Evolutionary conservation across 345 rosid species (phyloP).

Genomic region (Dipteronia dyeriana): DNA sequence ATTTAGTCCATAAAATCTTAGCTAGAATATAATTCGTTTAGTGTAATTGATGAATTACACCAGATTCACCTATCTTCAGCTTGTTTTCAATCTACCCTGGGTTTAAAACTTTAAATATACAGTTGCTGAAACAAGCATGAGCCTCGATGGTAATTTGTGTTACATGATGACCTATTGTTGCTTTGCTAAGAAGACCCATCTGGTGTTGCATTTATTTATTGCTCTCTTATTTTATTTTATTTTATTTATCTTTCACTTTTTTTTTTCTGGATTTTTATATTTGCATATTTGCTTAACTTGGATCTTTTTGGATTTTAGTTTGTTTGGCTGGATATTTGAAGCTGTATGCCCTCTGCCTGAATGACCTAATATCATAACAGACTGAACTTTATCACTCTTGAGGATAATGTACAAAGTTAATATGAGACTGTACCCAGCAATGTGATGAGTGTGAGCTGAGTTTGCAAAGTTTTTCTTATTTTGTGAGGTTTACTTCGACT

Average conservation of each 20-base stretch:
- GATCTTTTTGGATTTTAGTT: not conserved
- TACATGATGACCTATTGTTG: not conserved
- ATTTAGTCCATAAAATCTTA: not conserved
- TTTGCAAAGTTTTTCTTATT: not conserved
- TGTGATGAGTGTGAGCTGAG: not conserved
- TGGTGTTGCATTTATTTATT: not conserved
- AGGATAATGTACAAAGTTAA: not conserved
- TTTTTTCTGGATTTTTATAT: too few species aligned
- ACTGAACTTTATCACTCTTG: not conserved
- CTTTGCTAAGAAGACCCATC: not conserved
- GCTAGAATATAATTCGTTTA: not conserved
- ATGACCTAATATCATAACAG: not conserved
- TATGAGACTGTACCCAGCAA: not conserved
- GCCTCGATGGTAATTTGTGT: not conserved
- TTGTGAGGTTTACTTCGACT: too few species aligned
- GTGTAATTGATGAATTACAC: not conserved
- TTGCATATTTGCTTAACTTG: too few species aligned
- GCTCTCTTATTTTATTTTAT: not conserved
- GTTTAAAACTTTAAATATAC: not conserved
- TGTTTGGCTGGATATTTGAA: not conserved
- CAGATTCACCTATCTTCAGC: not conserved
- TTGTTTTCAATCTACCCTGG: not conserved
- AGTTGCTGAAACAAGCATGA: not conserved
- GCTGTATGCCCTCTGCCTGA: not conserved
- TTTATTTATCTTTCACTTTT: too few species aligned